phyloP scores from a whole-genome alignment of 148 eudicot species.

The Persicaria maculosa region DNA sequence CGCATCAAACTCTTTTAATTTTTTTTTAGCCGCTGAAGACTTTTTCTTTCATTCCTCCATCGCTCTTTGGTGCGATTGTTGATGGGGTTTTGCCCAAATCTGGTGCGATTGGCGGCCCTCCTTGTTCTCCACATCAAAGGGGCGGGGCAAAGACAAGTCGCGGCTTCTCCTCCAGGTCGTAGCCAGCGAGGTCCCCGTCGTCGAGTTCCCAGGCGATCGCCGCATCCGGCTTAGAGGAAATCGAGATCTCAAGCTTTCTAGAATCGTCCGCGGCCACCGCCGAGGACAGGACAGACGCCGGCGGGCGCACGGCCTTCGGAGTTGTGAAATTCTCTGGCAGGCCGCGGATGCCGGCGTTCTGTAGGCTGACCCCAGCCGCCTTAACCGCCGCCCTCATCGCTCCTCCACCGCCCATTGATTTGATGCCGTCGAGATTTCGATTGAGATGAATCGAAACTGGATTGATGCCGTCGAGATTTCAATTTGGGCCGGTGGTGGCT shows the following conservation, averaged over 20 bases:
- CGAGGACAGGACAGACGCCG: constrained; percentile 14
- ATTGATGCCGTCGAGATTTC: too few species aligned
- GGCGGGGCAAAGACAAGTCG: constrained; percentile 65
- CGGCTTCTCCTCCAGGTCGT: constrained; percentile 34
- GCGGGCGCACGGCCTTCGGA: constrained; percentile 20
- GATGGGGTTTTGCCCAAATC: too few species aligned
- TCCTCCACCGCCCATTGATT: constrained; percentile 77
- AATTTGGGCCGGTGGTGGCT: too few species aligned
- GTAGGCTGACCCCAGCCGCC: constrained; percentile 42
- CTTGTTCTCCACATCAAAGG: too few species aligned
- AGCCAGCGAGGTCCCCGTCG: constrained; percentile 60
- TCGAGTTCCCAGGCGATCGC: constrained; percentile 43
- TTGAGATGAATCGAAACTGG: neutral
- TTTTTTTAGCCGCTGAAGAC: too few species aligned
- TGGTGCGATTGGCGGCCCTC: too few species aligned
- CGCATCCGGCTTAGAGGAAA: constrained; percentile 16
- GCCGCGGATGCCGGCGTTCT: constrained; percentile 28
- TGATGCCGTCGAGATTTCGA: neutral
- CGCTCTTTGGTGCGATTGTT: too few species aligned
- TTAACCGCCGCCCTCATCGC: constrained; percentile 68
- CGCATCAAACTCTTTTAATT: too few species aligned
- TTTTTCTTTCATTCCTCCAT: too few species aligned
- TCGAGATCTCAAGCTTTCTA: constrained; percentile 2
- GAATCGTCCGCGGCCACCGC: constrained; percentile 22
- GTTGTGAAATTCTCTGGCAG: constrained; percentile 20